Percentiles rank a stretch among this genome's conserved stretches.
Evolutionary conservation across 257 asterid species (phyloP).

Genomic region (Solanum arcanum): DNA sequence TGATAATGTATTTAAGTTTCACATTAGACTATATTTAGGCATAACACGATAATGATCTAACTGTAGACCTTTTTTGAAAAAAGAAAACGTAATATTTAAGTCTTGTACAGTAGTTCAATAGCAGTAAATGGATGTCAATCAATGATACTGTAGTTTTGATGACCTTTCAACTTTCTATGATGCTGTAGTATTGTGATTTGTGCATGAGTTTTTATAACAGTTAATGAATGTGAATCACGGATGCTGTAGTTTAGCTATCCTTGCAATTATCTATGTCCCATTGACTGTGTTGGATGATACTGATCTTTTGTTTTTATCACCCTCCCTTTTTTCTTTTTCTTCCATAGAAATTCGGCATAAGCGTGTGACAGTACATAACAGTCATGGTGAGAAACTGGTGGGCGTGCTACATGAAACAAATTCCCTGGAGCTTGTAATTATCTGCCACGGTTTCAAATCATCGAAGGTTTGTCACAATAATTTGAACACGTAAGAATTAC

Average conservation of each 20-base stretch:
- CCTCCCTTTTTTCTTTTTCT: neutral
- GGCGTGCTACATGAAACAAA: slow-evolving; percentile 72
- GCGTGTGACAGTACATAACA: slow-evolving; percentile 41
- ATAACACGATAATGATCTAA: neutral
- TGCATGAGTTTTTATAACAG: neutral
- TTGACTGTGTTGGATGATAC: neutral
- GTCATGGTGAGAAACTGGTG: slow-evolving; percentile 61
- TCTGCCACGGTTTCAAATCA: slow-evolving; percentile 89
- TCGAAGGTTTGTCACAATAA: slow-evolving; percentile 44
- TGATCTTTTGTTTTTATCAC: neutral
- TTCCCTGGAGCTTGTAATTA: slow-evolving; percentile 58
- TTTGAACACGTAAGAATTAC: neutral
- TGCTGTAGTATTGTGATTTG: neutral
- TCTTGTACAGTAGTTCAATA: neutral
- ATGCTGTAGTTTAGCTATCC: neutral
- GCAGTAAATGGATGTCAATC: neutral
- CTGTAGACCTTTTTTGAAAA: neutral
- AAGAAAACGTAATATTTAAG: neutral
- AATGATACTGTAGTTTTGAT: neutral
- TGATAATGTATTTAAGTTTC: neutral
- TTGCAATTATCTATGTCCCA: neutral
- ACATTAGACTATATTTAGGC: neutral
- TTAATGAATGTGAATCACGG: neutral
- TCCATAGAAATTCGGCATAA: slow-evolving; percentile 26
- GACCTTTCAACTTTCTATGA: neutral